Percentiles rank a stretch among this genome's conserved stretches.
Conservation (phyloP, 2,329 filamentous ascomycete genomes). For the Cercospora brassicicola region DNA sequence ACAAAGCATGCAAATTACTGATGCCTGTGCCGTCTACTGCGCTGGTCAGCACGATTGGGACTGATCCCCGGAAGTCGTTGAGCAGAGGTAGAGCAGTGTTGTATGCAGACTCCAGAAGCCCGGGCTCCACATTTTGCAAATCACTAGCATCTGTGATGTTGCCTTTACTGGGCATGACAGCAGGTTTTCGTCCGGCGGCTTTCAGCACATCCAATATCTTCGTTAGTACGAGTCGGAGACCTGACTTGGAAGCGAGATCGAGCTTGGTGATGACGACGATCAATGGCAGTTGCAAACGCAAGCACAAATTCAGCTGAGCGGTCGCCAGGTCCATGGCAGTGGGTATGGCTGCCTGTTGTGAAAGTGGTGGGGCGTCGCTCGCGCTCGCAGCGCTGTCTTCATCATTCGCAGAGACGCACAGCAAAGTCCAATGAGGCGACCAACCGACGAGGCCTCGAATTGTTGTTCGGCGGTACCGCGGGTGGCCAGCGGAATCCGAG, state of each 20-base stretch:
- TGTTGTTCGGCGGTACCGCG: slow-evolving; percentile 84
- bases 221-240: slow-evolving; percentile 68
- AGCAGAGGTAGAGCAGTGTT: slow-evolving; percentile 56
- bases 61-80: slow-evolving; percentile 51
- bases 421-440: slow-evolving; percentile 88
- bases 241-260: slow-evolving; percentile 74
- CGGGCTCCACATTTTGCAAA: slow-evolving; percentile 58
- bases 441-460: slow-evolving; percentile 89
- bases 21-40: slow-evolving; percentile 82
- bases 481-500: slow-evolving; percentile 88
- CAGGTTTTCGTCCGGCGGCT: slow-evolving; percentile 68
- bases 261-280: slow-evolving; percentile 86
- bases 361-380: slow-evolving; percentile 50
- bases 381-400: slow-evolving; percentile 51
- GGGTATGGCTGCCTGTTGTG: slow-evolving; percentile 52
- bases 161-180: slow-evolving; percentile 58
- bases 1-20: slow-evolving; percentile 74
- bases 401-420: slow-evolving; percentile 83
- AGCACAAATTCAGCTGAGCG: slow-evolving; percentile 79
- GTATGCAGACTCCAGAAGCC: slow-evolving; percentile 59
- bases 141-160: slow-evolving; percentile 44
- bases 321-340: slow-evolving; percentile 70
- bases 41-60: slow-evolving; percentile 87
- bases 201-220: slow-evolving; percentile 78
- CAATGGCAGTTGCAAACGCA: slow-evolving; percentile 75